Percentiles rank a stretch among this genome's conserved stretches.
phyloP scores from a whole-genome alignment of 176 grass and related monocot genomes.

The Alloteropsis semialata region DNA sequence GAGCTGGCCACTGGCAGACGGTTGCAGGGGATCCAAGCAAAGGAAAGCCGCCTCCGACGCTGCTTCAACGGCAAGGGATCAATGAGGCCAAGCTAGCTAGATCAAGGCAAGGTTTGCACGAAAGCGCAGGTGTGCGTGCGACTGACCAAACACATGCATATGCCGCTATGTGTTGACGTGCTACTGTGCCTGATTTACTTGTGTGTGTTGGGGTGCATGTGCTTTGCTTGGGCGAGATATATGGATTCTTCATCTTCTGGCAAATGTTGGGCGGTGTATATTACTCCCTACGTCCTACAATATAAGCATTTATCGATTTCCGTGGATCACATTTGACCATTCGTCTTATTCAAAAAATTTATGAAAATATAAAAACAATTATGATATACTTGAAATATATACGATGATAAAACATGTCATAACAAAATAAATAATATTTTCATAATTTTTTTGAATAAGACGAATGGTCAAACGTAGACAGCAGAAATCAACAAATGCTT shows the following conservation, averaged over 20 bases:
- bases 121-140: background rate
- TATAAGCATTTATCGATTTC: no score
- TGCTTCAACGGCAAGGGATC: constrained; percentile 27
- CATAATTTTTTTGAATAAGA: no score
- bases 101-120: background rate
- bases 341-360: no score
- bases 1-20: constrained; percentile 37
- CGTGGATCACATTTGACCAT: no score
- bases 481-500: no score
- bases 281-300: no score
- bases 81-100: no score
- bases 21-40: constrained; percentile 65
- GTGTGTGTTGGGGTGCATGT: background rate
- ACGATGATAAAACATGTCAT: no score
- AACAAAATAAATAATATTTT: no score
- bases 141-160: background rate
- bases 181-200: background rate
- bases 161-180: background rate
- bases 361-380: no score
- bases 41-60: background rate
- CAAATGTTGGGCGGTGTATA: background rate
- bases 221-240: background rate
- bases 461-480: no score
- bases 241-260: background rate
- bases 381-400: no score